These are phyloP conservation scores for Fusarium luffae DNA, from an alignment of 2,329 filamentous ascomycete genomes.

Conservation along the genomic window DNA sequence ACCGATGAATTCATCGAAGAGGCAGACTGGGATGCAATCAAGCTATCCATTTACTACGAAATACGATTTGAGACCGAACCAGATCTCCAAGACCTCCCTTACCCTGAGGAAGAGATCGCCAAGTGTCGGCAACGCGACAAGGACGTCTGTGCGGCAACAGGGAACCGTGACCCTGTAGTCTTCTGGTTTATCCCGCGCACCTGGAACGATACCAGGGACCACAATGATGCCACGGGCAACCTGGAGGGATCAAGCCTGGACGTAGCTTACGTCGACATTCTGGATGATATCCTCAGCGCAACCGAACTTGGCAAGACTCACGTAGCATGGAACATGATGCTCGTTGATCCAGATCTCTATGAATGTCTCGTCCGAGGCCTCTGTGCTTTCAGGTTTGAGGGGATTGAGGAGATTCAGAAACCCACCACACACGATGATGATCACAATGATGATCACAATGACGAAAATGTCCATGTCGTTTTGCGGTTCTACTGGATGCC, in stretches of 20 bases:
- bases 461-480: neutral
- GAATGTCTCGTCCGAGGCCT: neutral
- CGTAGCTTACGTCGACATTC: neutral
- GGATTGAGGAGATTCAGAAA: neutral
- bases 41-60: neutral
- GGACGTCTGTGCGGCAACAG: neutral
- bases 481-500: constrained; percentile 21
- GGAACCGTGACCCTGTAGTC: neutral
- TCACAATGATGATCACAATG: too few species aligned
- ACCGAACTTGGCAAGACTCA: neutral
- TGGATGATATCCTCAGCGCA: neutral
- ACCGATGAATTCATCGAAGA: too few species aligned
- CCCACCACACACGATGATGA: neutral
- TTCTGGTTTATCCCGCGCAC: neutral
- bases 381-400: neutral
- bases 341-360: neutral
- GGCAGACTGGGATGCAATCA: neutral
- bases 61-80: neutral
- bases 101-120: neutral
- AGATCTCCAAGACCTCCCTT: neutral
- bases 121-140: neutral
- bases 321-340: neutral
- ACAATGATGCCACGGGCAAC: neutral
- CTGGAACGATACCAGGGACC: neutral
- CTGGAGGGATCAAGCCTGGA: accelerated